These are phyloP conservation scores for Microdochium trichocladiopsis DNA, from an alignment of 2,329 filamentous ascomycete species.

Conservation along the genomic window DNA sequence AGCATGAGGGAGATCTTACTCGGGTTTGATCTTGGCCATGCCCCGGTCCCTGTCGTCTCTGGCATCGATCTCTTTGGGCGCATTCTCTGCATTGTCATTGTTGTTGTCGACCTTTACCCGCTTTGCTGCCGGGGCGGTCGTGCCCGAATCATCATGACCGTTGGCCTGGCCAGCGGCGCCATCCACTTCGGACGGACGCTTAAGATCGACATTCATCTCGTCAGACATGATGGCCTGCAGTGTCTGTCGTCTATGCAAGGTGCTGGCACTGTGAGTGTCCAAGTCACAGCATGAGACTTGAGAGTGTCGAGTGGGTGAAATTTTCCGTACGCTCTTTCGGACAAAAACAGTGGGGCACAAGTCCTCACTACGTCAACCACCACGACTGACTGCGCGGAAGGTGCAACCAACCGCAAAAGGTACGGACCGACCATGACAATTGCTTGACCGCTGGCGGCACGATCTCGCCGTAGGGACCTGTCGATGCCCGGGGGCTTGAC, in stretches of 20 bases:
- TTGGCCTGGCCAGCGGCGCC: neutral
- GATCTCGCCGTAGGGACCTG: too few species aligned
- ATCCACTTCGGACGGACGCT: neutral
- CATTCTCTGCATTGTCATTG: slow-evolving; percentile 6
- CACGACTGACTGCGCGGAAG: too few species aligned
- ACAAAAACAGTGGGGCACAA: neutral
- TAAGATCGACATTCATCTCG: neutral
- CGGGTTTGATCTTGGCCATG: slow-evolving; percentile 26
- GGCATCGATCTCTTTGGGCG: neutral
- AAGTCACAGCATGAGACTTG: neutral
- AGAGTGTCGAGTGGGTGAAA: neutral
- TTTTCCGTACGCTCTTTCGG: neutral
- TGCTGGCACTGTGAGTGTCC: neutral
- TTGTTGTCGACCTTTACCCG: slow-evolving; percentile 45
- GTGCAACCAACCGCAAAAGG: too few species aligned
- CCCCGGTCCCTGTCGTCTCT: slow-evolving; percentile 8
- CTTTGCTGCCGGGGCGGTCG: slow-evolving; percentile 41
- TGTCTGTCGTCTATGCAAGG: neutral
- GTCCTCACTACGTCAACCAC: neutral
- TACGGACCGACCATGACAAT: too few species aligned
- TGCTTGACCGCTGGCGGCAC: too few species aligned
- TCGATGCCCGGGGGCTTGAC: too few species aligned
- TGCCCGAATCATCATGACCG: neutral
- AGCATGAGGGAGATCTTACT: slow-evolving; percentile 17
- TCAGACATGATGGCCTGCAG: neutral